Evolutionary conservation across 441 rosid species (phyloP).

Genomic region (Jatropha multifida): DNA sequence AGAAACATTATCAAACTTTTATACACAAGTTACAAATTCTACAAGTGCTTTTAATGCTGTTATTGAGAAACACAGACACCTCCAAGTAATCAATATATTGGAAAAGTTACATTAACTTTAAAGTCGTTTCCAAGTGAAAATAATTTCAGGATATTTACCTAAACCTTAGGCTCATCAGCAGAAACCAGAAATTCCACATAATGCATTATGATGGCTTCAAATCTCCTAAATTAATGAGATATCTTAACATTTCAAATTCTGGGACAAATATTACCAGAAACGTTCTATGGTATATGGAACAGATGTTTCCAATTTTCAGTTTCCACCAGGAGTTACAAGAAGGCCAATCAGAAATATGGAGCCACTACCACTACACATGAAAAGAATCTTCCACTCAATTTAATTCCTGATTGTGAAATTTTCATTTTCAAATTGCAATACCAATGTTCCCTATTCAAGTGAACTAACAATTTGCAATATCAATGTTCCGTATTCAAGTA

Average conservation of each 20-base stretch:
- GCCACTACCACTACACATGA: not conserved
- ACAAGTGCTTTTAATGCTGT: no score
- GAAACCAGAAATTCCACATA: no score
- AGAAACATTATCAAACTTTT: no score
- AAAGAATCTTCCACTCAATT: not conserved
- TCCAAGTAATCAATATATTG: no score
- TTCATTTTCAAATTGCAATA: constrained; percentile 1
- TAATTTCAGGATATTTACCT: not conserved
- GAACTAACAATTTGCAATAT: not conserved
- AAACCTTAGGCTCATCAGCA: no score
- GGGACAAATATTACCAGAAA: not conserved
- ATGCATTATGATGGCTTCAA: no score
- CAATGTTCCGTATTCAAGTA: not conserved
- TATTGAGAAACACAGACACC: no score
- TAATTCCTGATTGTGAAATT: not conserved
- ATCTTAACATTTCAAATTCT: not conserved
- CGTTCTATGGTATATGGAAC: not conserved
- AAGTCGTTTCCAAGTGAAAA: not conserved
- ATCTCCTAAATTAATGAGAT: no score
- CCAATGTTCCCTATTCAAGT: constrained; percentile 1
- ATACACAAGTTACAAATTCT: no score
- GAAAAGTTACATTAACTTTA: no score
- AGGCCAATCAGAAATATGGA: not conserved
- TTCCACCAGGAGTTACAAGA: not conserved
- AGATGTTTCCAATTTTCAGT: not conserved